Conservation (phyloP, 352 stramenopile genomes). For the Phytophthora sojae region DNA sequence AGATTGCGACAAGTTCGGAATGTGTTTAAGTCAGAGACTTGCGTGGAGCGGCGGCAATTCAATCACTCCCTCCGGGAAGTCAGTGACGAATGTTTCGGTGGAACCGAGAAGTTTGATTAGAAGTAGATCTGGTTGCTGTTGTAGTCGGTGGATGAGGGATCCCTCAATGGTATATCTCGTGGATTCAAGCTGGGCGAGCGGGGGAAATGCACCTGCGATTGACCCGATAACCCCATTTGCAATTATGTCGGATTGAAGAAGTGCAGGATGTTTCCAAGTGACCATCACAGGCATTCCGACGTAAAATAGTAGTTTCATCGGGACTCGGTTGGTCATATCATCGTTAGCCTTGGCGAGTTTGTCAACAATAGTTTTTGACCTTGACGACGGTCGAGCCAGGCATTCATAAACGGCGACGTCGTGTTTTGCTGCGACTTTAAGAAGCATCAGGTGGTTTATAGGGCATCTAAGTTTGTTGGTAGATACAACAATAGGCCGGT, state of each 20-base stretch:
- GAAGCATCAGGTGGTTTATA: background rate
- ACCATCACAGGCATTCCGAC: background rate
- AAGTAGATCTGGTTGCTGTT: background rate
- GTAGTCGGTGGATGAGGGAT: background rate
- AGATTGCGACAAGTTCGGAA: slow-evolving; percentile 16
- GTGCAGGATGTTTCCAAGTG: background rate
- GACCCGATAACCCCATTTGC: background rate
- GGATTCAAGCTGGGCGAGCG: background rate
- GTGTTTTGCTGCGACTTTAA: background rate
- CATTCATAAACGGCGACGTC: background rate
- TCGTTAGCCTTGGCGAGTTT: background rate
- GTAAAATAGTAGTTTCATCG: background rate
- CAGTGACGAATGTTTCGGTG: background rate
- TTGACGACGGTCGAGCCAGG: background rate
- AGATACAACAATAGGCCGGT: background rate
- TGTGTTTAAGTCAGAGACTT: background rate
- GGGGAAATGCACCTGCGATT: background rate
- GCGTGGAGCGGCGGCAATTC: slow-evolving; percentile 7
- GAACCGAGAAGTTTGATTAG: background rate
- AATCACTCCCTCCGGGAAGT: slow-evolving; percentile 16
- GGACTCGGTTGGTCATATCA: background rate
- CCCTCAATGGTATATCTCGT: background rate
- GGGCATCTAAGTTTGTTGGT: background rate
- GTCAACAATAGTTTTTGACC: background rate
- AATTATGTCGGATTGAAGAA: background rate